Evolutionary conservation across 208 protist species (phyloP), one percentile per base, ranked within the genome.

Genomic region (Naegleria gruberi): DNA sequence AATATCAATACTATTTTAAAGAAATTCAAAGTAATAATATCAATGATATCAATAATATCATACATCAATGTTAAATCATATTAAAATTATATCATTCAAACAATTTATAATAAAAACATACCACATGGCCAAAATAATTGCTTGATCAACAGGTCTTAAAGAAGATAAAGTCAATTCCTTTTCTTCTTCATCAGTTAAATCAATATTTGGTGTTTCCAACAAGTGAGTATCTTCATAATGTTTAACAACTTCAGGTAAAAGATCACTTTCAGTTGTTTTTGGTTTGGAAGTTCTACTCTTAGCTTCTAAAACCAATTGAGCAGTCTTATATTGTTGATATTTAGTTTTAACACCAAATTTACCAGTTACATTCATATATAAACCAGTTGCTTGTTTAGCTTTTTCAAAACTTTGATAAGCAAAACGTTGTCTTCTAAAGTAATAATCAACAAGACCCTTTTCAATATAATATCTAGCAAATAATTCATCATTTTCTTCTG

Each of bases 341-440:
- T 96, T 95, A 26, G 96, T 98, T 34, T 96, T 94, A 83, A 97
- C 95, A 17, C 96, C 96, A 42, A 97, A 44, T 92, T 97, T 95
- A 17, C 95, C 92, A 4, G 93, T 93, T 92, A 97, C 94, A 89
- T 96, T 92, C n/a, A 96, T 12, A 30, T 89, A 73, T 37, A 98
- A 89, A 0, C 95, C 95, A 87, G 94, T 97, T 65, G 91, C 91
- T 43, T 89, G 45, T 84, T 93, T 87, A 5, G 96, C 96, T 7
- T 91, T 91, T 85, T 92, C 93, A 46, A 97, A 95, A 46, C 91
- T 93, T 44, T 93, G 91, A 40, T 92, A 95, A 42, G 96, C 95
- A 77, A 77, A 77, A 6, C 34, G 19, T 77, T 77, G 65, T 37
- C 65, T 30, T 12, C 12, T 77, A 37, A 77, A 77, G 30, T 77